Percentiles rank a stretch among this genome's conserved stretches.
Evolutionary conservation across 2,329 filamentous ascomycete species (phyloP).

Genomic region (Colletotrichum sp.): DNA sequence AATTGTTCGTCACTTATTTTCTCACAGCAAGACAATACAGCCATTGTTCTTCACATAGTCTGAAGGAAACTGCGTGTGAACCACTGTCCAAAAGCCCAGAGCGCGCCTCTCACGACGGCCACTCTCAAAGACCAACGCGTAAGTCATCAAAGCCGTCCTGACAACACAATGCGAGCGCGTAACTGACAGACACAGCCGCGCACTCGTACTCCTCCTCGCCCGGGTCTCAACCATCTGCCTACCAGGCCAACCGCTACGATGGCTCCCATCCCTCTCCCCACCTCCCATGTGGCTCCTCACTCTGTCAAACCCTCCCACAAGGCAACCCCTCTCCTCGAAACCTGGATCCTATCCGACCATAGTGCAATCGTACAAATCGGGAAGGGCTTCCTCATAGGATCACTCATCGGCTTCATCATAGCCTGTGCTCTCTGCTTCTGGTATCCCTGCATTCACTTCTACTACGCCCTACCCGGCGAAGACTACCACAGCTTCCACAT

Average conservation of each 20-base stretch:
- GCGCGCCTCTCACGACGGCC: background rate
- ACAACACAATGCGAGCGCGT: background rate
- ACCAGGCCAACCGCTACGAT: background rate
- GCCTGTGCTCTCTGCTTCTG: slow-evolving; percentile 24
- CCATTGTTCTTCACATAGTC: background rate
- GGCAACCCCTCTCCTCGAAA: background rate
- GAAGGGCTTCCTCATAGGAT: slow-evolving; percentile 21
- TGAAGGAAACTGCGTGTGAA: background rate
- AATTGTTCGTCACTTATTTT: background rate
- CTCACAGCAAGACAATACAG: background rate
- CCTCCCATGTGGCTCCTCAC: background rate
- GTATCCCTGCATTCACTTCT: slow-evolving; percentile 11
- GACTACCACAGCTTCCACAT: background rate
- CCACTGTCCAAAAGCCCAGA: background rate
- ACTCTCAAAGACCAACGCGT: background rate
- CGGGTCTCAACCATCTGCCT: background rate
- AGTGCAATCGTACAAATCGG: background rate
- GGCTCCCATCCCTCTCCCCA: background rate
- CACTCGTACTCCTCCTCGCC: background rate
- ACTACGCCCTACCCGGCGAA: background rate
- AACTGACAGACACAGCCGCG: background rate
- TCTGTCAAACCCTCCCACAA: background rate
- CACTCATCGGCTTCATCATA: slow-evolving; percentile 17
- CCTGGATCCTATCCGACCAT: background rate
- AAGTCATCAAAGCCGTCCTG: background rate